Evolutionary conservation across 2,329 filamentous ascomycete species (phyloP).

Genomic region (Aspergillus brunneoviolaceus): DNA sequence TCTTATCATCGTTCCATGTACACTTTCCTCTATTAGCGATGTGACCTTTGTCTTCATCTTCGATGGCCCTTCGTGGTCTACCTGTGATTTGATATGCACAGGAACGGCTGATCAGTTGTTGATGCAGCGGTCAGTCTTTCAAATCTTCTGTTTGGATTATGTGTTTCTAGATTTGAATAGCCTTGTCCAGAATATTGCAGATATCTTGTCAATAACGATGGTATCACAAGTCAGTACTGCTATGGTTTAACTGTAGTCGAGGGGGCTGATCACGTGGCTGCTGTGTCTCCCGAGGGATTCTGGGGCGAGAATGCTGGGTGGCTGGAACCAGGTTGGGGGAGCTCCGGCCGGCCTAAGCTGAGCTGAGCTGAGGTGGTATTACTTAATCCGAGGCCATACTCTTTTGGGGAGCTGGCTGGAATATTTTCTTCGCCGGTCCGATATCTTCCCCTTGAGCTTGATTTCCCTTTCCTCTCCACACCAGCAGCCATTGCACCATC

Average conservation of each 20-base stretch:
- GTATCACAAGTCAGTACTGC: no score
- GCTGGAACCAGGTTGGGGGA: not conserved
- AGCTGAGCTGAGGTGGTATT: slow-evolving; percentile 12
- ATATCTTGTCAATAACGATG: no score
- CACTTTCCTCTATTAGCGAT: slow-evolving; percentile 14
- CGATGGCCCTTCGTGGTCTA: not conserved
- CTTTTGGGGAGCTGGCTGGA: slow-evolving; percentile 5
- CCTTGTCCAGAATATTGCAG: no score
- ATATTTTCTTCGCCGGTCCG: slow-evolving; percentile 10
- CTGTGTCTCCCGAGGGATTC: not conserved
- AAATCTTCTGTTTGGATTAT: not conserved
- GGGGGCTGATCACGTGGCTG: slow-evolving; percentile 8
- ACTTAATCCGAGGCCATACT: slow-evolving; percentile 7
- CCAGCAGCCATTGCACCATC: slow-evolving; percentile 3
- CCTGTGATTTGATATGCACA: not conserved
- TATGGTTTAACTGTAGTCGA: not conserved
- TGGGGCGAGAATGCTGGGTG: not conserved
- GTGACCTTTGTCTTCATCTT: not conserved
- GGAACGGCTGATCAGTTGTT: not conserved
- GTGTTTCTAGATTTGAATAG: not conserved
- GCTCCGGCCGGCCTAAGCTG: not conserved
- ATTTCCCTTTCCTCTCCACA: slow-evolving; percentile 10
- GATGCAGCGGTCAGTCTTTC: not conserved
- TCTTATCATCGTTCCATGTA: slow-evolving; percentile 5
- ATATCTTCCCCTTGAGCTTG: slow-evolving; percentile 1